Evolutionary conservation across 2,329 filamentous ascomycete species (phyloP).

Genomic region (Colletotrichum shisoi): DNA sequence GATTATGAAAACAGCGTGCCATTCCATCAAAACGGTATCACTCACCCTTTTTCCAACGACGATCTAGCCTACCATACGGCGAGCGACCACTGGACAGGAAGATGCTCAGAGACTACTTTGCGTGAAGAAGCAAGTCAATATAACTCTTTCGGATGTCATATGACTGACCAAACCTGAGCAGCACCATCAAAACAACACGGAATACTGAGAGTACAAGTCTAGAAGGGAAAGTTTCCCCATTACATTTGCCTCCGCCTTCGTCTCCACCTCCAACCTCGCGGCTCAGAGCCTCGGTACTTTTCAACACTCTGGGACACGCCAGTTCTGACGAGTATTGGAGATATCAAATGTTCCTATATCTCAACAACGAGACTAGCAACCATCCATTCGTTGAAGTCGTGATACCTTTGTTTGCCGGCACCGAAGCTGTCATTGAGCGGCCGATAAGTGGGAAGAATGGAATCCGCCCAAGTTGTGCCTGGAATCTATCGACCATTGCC

Average conservation of each 20-base stretch:
- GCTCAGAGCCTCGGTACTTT: too few species aligned
- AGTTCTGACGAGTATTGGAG: not conserved
- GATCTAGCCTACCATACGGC: too few species aligned
- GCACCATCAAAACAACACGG: not conserved
- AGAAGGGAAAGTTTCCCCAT: not conserved
- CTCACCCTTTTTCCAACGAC: not conserved
- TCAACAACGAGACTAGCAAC: not conserved
- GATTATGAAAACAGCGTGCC: too few species aligned
- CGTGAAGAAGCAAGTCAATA: too few species aligned
- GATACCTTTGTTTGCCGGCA: not conserved
- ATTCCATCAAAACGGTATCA: too few species aligned
- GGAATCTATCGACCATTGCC: not conserved
- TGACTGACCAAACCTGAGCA: too few species aligned
- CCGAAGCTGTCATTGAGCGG: not conserved
- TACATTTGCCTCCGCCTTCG: not conserved
- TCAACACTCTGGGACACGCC: not conserved
- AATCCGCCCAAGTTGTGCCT: not conserved
- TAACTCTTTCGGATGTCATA: fast-evolving
- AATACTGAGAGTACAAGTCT: not conserved
- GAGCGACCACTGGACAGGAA: fast-evolving
- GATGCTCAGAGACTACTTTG: not conserved
- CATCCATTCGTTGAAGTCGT: not conserved
- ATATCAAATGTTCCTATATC: not conserved
- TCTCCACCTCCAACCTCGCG: not conserved
- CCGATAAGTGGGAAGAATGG: not conserved